These are phyloP conservation scores for Lachnellula arida DNA, from an alignment of 2,329 filamentous ascomycete species.

Conservation along the genomic window DNA sequence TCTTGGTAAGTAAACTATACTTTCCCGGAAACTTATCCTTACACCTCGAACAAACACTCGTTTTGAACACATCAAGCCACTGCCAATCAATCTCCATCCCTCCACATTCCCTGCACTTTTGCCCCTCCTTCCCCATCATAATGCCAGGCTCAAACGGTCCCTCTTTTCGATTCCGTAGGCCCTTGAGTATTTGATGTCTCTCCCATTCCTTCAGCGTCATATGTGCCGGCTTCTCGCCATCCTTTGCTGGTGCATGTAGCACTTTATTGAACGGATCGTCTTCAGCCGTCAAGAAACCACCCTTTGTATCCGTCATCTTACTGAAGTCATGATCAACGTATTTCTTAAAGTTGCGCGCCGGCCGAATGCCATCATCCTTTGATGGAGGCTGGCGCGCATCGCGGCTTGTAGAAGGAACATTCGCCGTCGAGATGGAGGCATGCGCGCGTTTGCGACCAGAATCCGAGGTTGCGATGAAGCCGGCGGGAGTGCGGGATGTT, in stretches of 20 bases:
- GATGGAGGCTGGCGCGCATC: slow-evolving; percentile 52
- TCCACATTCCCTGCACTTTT: slow-evolving; percentile 78
- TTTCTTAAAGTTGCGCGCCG: slow-evolving; percentile 83
- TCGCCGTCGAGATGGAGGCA: slow-evolving; percentile 53
- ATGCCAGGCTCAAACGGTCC: slow-evolving; percentile 88
- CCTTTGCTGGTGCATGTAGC: slow-evolving; percentile 47
- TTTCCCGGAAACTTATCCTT: slow-evolving; percentile 89
- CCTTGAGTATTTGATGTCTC: slow-evolving; percentile 67
- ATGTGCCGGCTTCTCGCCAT: slow-evolving; percentile 69
- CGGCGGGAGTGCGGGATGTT: slow-evolving; percentile 52
- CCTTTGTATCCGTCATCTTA: slow-evolving; percentile 96
- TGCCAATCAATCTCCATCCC: slow-evolving; percentile 89
- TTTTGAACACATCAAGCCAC: slow-evolving; percentile 80
- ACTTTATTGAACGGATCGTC: slow-evolving; percentile 89
- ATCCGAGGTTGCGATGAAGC: slow-evolving; percentile 66
- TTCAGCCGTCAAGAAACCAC: slow-evolving; percentile 84
- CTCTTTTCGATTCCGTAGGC: slow-evolving; percentile 65
- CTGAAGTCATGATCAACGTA: slow-evolving; percentile 98
- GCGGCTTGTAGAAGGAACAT: slow-evolving; percentile 55
- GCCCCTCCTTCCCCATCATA: slow-evolving; percentile 59
- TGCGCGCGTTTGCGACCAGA: slow-evolving; percentile 68
- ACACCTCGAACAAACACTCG: slow-evolving; percentile 73
- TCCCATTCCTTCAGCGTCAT: slow-evolving; percentile 96
- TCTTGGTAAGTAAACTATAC: slow-evolving; percentile 94
- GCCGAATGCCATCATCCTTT: slow-evolving; percentile 39